Evolutionary conservation across 1,139 yeast species (phyloP).

Genomic region (Protomyces lactucae-debilis): DNA sequence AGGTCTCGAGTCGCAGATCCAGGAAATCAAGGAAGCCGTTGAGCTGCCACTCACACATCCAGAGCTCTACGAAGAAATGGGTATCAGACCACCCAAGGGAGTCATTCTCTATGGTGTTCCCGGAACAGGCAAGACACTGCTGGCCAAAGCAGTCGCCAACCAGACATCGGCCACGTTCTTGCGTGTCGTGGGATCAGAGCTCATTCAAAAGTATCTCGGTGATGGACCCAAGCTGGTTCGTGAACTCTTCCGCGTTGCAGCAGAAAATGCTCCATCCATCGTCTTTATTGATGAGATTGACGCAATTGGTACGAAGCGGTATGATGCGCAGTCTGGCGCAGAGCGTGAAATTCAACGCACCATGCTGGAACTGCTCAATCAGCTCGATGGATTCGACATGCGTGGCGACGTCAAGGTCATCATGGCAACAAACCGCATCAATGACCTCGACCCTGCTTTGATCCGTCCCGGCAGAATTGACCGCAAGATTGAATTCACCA

Average conservation of each 20-base stretch:
- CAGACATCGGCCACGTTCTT: slow-evolving; percentile 95
- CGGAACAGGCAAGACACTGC: slow-evolving; percentile 95
- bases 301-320: slow-evolving; percentile 96
- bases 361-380: slow-evolving; percentile 93
- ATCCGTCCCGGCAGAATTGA: slow-evolving; percentile 99
- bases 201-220: slow-evolving; percentile 94
- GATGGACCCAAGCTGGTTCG: slow-evolving; percentile 96
- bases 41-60: slow-evolving; percentile 97
- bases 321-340: slow-evolving; percentile 94
- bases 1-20: slow-evolving; percentile 92
- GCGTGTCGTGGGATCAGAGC: slow-evolving; percentile 94
- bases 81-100: slow-evolving; percentile 99
- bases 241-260: slow-evolving; percentile 94
- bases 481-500: slow-evolving; percentile 91
- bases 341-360: slow-evolving; percentile 98
- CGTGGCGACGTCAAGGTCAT: slow-evolving; percentile 97
- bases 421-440: slow-evolving; percentile 98
- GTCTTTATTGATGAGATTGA: slow-evolving; percentile 98
- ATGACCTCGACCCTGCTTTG: slow-evolving; percentile 92
- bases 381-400: slow-evolving; percentile 96
- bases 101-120: slow-evolving; percentile 98
- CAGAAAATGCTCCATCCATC: slow-evolving; percentile 95
- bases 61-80: slow-evolving; percentile 97
- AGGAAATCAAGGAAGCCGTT: slow-evolving; percentile 96
- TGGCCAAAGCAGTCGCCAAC: slow-evolving; percentile 98